Conservation (phyloP, 768 basidiomycete species). For the Russula compacta region DNA sequence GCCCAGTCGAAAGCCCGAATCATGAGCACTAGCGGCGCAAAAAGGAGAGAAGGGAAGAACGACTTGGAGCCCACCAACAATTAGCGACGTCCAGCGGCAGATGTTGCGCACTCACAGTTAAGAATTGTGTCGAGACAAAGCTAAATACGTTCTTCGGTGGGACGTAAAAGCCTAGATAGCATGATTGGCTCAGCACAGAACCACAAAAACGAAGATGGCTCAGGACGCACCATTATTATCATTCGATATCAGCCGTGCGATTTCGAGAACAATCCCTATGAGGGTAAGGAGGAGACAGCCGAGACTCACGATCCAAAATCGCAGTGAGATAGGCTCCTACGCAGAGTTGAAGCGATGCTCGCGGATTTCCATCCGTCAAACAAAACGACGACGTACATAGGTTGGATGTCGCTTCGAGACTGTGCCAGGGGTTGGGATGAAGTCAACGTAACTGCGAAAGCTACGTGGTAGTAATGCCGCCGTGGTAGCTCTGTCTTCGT, state of each 20-base stretch:
- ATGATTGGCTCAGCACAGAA: not conserved
- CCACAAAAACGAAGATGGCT: not conserved
- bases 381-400: conserved; percentile 1
- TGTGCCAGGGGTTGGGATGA: conserved; percentile 9
- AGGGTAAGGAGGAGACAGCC: not conserved
- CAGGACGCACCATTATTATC: conserved; percentile 1
- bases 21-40: conserved; percentile 41
- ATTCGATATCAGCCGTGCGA: conserved; percentile 3
- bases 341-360: not conserved
- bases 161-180: conserved; percentile 41
- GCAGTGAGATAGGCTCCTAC: conserved; percentile 6
- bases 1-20: conserved; percentile 48
- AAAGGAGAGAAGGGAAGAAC: conserved; percentile 46
- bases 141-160: conserved; percentile 41
- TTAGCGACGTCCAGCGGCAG: not conserved
- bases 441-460: conserved; percentile 4
- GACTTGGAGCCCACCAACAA: conserved; percentile 31
- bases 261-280: conserved; percentile 11
- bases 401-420: conserved; percentile 3
- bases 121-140: conserved; percentile 36
- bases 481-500: not conserved
- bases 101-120: conserved; percentile 32
- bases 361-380: too few species aligned
- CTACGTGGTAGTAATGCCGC: not conserved
- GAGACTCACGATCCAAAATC: conserved; percentile 4